phyloP scores from a whole-genome alignment of 176 grass and related monocot genomes.

The Elymus sibiricus region DNA sequence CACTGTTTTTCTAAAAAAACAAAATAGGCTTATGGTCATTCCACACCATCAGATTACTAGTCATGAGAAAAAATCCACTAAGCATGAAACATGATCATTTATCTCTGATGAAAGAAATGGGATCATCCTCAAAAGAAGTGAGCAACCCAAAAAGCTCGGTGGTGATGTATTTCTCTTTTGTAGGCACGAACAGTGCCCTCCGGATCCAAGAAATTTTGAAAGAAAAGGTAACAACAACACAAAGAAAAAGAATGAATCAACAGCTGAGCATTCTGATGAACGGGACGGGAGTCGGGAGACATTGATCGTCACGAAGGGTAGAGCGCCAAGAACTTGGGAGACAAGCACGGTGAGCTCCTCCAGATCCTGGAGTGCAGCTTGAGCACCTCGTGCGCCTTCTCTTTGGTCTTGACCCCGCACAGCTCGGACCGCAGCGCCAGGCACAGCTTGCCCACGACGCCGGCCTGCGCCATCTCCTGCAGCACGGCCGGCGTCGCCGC shows the following conservation, averaged over 20 bases:
- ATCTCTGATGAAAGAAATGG: neutral
- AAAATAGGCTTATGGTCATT: too few relatives aligned
- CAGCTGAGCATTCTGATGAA: slow-evolving; percentile 1
- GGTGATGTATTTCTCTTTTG: neutral
- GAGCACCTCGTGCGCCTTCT: slow-evolving; percentile 79
- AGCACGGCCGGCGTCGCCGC: slow-evolving; percentile 56
- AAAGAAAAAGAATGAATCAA: slow-evolving; percentile 8
- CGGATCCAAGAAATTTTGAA: neutral
- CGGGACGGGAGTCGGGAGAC: neutral
- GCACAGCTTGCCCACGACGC: slow-evolving; percentile 70
- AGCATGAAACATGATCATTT: neutral
- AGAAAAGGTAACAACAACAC: neutral
- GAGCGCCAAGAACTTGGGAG: slow-evolving; percentile 46
- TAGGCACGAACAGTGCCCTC: slow-evolving; percentile 35
- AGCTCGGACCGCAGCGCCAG: slow-evolving; percentile 43
- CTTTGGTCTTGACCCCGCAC: slow-evolving; percentile 56
- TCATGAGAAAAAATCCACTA: neutral
- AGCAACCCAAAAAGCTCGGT: slow-evolving; percentile 13
- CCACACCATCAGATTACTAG: too few relatives aligned
- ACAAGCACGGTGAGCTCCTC: slow-evolving; percentile 67
- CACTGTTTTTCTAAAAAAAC: too few relatives aligned
- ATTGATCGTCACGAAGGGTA: slow-evolving; percentile 55
- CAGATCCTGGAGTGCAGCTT: slow-evolving; percentile 73
- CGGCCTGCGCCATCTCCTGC: slow-evolving; percentile 76
- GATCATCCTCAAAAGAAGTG: slow-evolving; percentile 15